Evolutionary conservation across 768 basidiomycete genomes (phyloP), one percentile per base, ranked within the genome.

Genomic region (Amanita fuliginea): DNA sequence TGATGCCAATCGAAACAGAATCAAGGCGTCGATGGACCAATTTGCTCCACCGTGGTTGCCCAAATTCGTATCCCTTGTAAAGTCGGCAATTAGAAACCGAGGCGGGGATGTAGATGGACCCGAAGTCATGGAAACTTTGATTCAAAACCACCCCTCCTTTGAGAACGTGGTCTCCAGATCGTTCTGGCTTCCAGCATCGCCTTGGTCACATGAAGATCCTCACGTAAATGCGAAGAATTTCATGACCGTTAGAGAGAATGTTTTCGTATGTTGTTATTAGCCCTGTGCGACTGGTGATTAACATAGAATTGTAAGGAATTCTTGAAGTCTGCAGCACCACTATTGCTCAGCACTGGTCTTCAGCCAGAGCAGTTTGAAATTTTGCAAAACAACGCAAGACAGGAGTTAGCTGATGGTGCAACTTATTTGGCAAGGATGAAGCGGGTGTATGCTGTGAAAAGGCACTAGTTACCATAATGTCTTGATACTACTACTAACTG

Each of bases 101-200:
- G 85, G 85, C 10, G 85, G 83, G 13, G 69, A 74, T 49, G 69
- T 77, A 1, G 78, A 84, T 47, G 85, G 84, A 11, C 77, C 83
- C 0, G 62, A 65, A 36, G 71, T 79, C 57, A 48, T 86, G 4
- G 59, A 70, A 37, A 63, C 65, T 24, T 86, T 83, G 82, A 60
- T 83, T 19, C 55, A 59, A 16, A 63, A 68, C 30, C 74, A 85
- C 55, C 69, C 72, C 4, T 64, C 67, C 6, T 82, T 84, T 46
- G 81, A 84, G 57, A 71, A 80, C 37, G 69, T 77, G 11, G 73
- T 75, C 1, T 73, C 74, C 55, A 63, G 71, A 36, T 76, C 81
- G 19, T 78, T 74, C 58, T 89, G 78, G 75, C 57, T 86, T 13
- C 83, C 83, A 6, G 68, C 74, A 7, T 75, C 77, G 6, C 73